Conservation (phyloP, 768 basidiomycete genomes). For the Suillus americanus region DNA sequence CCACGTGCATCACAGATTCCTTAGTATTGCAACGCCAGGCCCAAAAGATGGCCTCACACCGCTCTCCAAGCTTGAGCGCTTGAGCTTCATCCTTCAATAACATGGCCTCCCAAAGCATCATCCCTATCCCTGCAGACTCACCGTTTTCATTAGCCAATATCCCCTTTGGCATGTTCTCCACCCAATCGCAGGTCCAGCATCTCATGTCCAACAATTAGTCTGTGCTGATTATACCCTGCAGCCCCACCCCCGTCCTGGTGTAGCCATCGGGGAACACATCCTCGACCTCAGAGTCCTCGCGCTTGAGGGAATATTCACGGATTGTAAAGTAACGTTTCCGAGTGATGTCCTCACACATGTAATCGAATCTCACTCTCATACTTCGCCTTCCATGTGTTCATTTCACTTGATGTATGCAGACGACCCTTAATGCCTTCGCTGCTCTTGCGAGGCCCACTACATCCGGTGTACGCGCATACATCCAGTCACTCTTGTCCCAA, state of each 20-base stretch:
- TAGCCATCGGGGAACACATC: slow-evolving; percentile 6
- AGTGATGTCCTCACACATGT: slow-evolving; percentile 2
- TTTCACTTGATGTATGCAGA: neutral
- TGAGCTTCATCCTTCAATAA: neutral
- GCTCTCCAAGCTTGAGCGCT: too few species aligned
- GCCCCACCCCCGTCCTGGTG: slow-evolving; percentile 1
- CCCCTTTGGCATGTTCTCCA: slow-evolving; percentile 8
- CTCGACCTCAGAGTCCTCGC: slow-evolving; percentile 4
- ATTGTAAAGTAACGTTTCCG: neutral
- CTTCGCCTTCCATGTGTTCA: neutral
- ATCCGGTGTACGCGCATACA: neutral
- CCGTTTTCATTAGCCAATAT: slow-evolving; percentile 7
- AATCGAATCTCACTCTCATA: neutral
- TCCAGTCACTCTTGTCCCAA: slow-evolving; percentile 1
- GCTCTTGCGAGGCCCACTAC: slow-evolving; percentile 1
- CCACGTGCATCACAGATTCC: neutral
- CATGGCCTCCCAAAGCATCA: neutral
- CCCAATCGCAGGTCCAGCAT: neutral
- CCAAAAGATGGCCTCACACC: neutral
- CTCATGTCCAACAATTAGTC: neutral
- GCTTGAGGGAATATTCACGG: neutral
- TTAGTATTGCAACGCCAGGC: neutral
- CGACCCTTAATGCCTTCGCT: slow-evolving; percentile 6
- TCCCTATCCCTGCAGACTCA: slow-evolving; percentile 2
- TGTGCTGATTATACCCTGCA: neutral